Evolutionary conservation across 305 asterid genomes (phyloP).

Genomic region (Euphrasia arctica): DNA sequence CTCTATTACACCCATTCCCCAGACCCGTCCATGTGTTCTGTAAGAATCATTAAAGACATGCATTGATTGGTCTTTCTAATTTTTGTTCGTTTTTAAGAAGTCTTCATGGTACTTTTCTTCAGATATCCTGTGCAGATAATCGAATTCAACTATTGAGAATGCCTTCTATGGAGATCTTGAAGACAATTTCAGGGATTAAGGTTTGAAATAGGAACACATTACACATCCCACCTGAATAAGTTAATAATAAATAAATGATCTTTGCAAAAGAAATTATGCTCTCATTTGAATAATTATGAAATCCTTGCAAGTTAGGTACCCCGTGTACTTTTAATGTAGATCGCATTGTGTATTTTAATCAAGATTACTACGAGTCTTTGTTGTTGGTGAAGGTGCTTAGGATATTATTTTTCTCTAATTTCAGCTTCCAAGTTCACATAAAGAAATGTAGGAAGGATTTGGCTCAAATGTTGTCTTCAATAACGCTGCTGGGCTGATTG

Average conservation of each 20-base stretch:
- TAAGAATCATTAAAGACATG: constrained; percentile 35
- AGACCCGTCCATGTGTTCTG: constrained; percentile 77
- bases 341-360: not conserved
- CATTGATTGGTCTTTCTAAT: constrained; percentile 14
- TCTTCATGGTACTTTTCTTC: constrained; percentile 42
- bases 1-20: constrained; percentile 64
- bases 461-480: constrained; percentile 51
- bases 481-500: constrained; percentile 57
- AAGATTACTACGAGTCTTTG: not conserved
- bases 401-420: constrained; percentile 21
- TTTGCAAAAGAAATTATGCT: constrained; percentile 10
- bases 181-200: constrained; percentile 89
- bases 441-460: constrained; percentile 43
- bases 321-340: not conserved
- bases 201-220: constrained; percentile 35
- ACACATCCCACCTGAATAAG: constrained; percentile 1
- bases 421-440: constrained; percentile 67
- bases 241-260: constrained; percentile 14
- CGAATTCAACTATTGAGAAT: constrained; percentile 64
- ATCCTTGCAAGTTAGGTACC: constrained; percentile 4
- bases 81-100: constrained; percentile 21
- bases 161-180: constrained; percentile 77
- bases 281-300: constrained; percentile 13
- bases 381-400: constrained; percentile 15
- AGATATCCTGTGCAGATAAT: constrained; percentile 97